A percentile compares a stretch with the other conserved stretches of the same genome.
Evolutionary conservation across 2,329 filamentous ascomycete genomes (phyloP).

Genomic region (Chaetoscypha palmicola): DNA sequence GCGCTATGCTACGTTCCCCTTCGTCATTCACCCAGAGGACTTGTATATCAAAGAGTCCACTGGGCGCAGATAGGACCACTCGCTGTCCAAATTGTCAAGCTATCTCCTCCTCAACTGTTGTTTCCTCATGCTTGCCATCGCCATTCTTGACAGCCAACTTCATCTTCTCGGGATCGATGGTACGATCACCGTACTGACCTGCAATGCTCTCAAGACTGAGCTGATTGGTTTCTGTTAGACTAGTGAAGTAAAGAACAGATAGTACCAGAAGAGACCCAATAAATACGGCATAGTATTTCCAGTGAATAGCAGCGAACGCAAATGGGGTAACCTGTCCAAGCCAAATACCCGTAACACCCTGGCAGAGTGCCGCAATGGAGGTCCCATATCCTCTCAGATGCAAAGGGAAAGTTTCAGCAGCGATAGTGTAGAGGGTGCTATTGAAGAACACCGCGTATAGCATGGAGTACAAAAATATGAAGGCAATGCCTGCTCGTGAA

Average conservation of each 20-base stretch:
- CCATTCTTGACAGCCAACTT: background rate
- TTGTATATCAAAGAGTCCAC: too few species aligned
- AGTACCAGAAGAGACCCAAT: constrained; percentile 29
- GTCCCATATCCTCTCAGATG: constrained; percentile 30
- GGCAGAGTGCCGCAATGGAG: constrained; percentile 29
- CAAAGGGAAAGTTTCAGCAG: constrained; percentile 32
- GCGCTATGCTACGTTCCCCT: too few species aligned
- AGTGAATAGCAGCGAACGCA: constrained; percentile 32
- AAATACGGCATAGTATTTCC: constrained; percentile 36
- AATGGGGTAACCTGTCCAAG: constrained; percentile 32
- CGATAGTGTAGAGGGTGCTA: constrained; percentile 31
- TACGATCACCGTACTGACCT: constrained; percentile 23
- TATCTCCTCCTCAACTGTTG: background rate
- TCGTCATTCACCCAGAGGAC: too few species aligned
- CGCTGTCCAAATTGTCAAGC: background rate
- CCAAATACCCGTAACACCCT: constrained; percentile 28
- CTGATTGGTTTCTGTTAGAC: constrained; percentile 61
- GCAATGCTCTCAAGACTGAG: constrained; percentile 53
- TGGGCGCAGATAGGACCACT: too few species aligned
- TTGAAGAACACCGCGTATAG: constrained; percentile 35
- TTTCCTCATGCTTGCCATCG: background rate
- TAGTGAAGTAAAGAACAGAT: constrained; percentile 34
- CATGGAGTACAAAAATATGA: constrained; percentile 34
- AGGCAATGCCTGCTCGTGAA: constrained; percentile 31
- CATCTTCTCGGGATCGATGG: constrained; percentile 1